Conservation (phyloP, 2,329 filamentous ascomycete genomes). For the Ascomycota sp. region DNA sequence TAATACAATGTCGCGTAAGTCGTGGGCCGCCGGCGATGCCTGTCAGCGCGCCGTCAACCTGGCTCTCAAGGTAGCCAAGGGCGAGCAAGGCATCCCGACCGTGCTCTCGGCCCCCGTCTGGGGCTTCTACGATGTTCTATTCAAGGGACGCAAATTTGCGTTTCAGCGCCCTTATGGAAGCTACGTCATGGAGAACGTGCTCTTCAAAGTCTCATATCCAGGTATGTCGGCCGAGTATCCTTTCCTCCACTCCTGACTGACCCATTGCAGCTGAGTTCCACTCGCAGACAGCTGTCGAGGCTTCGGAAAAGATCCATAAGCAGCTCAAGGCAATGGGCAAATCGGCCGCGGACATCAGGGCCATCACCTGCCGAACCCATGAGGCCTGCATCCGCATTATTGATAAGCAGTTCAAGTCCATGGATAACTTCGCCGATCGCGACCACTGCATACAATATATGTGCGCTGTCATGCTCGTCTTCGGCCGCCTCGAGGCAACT, state of each 20-base stretch:
- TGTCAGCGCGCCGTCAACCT: slow-evolving; percentile 91
- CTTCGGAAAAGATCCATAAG: slow-evolving; percentile 70
- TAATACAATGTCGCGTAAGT: slow-evolving; percentile 99
- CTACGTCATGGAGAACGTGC: slow-evolving; percentile 99
- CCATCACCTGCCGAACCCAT: slow-evolving; percentile 84
- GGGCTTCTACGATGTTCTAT: slow-evolving; percentile 98
- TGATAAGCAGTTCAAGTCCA: slow-evolving; percentile 98
- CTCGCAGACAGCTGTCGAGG: slow-evolving; percentile 94
- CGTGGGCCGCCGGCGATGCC: slow-evolving; percentile 94
- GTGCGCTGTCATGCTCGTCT: slow-evolving; percentile 88
- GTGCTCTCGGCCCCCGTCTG: slow-evolving; percentile 82
- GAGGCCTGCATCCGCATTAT: slow-evolving; percentile 98
- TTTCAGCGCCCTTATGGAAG: slow-evolving; percentile 93
- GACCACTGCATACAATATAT: slow-evolving; percentile 99
- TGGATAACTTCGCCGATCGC: slow-evolving; percentile 99
- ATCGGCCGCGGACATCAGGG: slow-evolving; percentile 82
- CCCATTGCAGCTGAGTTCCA: slow-evolving; percentile 60
- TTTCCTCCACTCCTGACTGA: not conserved
- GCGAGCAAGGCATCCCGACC: slow-evolving; percentile 77
- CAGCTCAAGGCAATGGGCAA: slow-evolving; percentile 72
- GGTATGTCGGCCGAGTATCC: slow-evolving; percentile 31
- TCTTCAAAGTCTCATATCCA: slow-evolving; percentile 99
- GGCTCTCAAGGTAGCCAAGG: slow-evolving; percentile 75
- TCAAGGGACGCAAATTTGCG: slow-evolving; percentile 86
- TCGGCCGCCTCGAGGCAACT: slow-evolving; percentile 76